Percentiles rank a stretch among this genome's conserved stretches.
phyloP scores from a whole-genome alignment of 2,329 filamentous ascomycete genomes.

The Aspergillus terreus region DNA sequence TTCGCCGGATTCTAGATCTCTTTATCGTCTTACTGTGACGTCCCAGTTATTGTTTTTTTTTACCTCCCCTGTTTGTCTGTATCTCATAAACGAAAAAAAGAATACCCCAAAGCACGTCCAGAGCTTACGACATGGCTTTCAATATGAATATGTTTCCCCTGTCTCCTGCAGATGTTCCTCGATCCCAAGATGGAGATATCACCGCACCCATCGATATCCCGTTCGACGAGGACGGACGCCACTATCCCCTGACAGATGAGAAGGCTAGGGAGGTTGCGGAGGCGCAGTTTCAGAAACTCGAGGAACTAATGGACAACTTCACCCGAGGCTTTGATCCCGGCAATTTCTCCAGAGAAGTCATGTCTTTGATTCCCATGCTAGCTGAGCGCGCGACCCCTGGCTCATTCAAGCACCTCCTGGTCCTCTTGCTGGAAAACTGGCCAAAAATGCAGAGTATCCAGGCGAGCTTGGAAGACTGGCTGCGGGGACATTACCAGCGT shows the following conservation, averaged over 20 bases:
- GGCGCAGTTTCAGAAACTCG: conserved; percentile 10
- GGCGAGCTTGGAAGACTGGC: conserved; percentile 60
- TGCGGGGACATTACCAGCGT: conserved; percentile 43
- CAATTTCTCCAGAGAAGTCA: conserved; percentile 12
- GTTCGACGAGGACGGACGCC: conserved; percentile 1
- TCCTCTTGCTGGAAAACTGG: conserved; percentile 37
- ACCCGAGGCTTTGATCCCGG: conserved; percentile 19
- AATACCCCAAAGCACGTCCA: background rate
- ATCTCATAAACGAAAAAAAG: no score
- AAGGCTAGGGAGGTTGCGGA: conserved; percentile 10
- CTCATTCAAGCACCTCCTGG: conserved; percentile 21
- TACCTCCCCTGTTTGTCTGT: background rate
- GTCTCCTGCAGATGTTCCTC: background rate
- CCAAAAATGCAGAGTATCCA: conserved; percentile 63
- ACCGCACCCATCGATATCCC: conserved; percentile 9
- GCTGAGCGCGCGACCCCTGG: conserved; percentile 14
- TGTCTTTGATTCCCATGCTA: conserved; percentile 6
- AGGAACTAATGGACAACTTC: conserved; percentile 12
- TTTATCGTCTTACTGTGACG: background rate
- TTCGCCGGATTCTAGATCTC: no score
- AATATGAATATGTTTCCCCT: conserved; percentile 3
- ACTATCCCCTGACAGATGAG: conserved; percentile 8
- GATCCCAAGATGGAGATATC: background rate
- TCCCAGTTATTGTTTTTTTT: background rate
- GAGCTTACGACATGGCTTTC: background rate